A percentile compares a stretch with the other conserved stretches of the same genome.
phyloP scores from a whole-genome alignment of 2,329 filamentous ascomycete genomes.

The Epichloe elymi region DNA sequence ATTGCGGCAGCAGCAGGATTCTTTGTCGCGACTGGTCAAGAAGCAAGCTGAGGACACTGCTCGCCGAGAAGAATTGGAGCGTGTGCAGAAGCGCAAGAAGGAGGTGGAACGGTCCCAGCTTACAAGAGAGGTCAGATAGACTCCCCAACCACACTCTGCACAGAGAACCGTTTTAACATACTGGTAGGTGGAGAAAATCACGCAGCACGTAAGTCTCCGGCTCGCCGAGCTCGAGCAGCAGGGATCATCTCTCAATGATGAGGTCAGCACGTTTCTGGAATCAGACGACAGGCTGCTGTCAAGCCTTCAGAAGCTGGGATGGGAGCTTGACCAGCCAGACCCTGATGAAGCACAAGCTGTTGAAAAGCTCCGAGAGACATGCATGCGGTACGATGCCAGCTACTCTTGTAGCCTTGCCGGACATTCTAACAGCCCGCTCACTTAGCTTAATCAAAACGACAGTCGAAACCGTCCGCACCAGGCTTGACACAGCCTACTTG shows the following conservation, averaged over 20 bases:
- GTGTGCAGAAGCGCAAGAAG: constrained; percentile 14
- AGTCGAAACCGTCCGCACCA: constrained; percentile 40
- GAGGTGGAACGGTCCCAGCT: constrained; percentile 29
- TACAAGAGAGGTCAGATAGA: constrained; percentile 24
- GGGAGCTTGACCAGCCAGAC: constrained; percentile 41
- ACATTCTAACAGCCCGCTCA: constrained; percentile 14
- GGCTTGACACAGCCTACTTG: constrained; percentile 42
- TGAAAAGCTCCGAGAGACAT: constrained; percentile 44
- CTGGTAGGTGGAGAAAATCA: constrained; percentile 33
- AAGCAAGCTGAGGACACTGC: constrained; percentile 19
- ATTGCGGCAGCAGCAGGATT: constrained; percentile 48
- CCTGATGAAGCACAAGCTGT: constrained; percentile 39
- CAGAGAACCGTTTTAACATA: not conserved
- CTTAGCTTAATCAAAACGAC: constrained; percentile 44
- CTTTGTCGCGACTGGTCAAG: constrained; percentile 38
- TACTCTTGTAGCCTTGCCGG: too few relatives aligned
- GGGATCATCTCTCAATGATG: constrained; percentile 31
- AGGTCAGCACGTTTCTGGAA: constrained; percentile 35
- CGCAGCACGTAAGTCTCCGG: constrained; percentile 32
- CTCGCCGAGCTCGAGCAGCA: constrained; percentile 39
- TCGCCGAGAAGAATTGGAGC: constrained; percentile 18
- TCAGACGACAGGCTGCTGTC: constrained; percentile 53
- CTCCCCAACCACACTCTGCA: not conserved
- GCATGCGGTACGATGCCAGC: constrained; percentile 29
- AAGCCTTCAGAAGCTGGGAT: constrained; percentile 52